Conservation (phyloP, 1,284 basidiomycete genomes). For the Marasmius sp. region DNA sequence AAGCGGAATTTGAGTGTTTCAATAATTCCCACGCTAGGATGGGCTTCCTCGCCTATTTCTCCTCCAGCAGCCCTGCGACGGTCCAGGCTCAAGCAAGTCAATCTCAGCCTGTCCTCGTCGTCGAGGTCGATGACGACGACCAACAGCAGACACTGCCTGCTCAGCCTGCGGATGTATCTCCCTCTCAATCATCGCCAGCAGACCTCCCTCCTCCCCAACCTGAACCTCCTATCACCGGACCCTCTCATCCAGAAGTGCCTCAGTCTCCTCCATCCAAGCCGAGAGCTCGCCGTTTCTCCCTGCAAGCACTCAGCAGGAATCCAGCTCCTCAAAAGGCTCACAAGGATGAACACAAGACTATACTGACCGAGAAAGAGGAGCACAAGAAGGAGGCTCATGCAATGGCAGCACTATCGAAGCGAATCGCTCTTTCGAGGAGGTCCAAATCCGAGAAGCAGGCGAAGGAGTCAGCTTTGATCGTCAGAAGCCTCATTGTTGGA, state of each 20-base stretch:
- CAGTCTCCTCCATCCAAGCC: neutral
- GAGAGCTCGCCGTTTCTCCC: conserved; percentile 19
- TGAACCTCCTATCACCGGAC: conserved; percentile 2
- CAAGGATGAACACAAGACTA: conserved; percentile 37
- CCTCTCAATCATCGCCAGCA: conserved; percentile 5
- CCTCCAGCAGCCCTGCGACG: neutral
- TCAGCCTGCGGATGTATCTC: neutral
- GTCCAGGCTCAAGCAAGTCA: neutral
- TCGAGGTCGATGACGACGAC: conserved; percentile 1
- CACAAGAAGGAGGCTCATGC: conserved; percentile 39
- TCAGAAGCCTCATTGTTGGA: conserved; percentile 71
- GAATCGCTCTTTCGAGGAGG: conserved; percentile 27
- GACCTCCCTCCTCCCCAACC: conserved; percentile 6
- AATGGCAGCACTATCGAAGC: conserved; percentile 33
- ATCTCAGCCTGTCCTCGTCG: neutral
- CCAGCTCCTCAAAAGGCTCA: conserved; percentile 30
- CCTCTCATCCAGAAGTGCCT: conserved; percentile 5
- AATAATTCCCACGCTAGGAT: conserved; percentile 4
- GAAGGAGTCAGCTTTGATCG: conserved; percentile 58
- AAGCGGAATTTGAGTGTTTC: neutral
- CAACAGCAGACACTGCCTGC: neutral
- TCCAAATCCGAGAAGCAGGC: conserved; percentile 57
- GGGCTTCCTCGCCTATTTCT: conserved; percentile 16
- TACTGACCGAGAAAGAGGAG: conserved; percentile 35
- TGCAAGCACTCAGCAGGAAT: conserved; percentile 19